These are phyloP conservation scores for Wallacemonas sp. DNA, from an alignment of 208 protist species.

Conservation along the genomic window DNA sequence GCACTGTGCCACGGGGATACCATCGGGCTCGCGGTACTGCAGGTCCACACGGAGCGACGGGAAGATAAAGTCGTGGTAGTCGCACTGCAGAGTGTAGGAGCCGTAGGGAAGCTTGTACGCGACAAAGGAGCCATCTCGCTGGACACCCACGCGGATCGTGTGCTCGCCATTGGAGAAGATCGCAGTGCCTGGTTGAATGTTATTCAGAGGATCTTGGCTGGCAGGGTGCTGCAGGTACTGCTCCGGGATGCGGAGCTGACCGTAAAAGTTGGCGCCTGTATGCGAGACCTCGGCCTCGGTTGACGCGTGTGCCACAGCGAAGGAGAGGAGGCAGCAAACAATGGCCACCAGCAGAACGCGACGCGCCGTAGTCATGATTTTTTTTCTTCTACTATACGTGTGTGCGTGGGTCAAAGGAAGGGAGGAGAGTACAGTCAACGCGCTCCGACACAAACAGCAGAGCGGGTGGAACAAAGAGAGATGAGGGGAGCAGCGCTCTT, in stretches of 20 bases:
- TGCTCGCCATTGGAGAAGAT: slow-evolving; percentile 51
- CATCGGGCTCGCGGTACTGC: slow-evolving; percentile 49
- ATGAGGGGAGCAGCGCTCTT: too few relatives aligned
- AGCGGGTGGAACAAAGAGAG: too few relatives aligned
- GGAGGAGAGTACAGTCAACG: too few relatives aligned
- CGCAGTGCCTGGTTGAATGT: slow-evolving; percentile 68
- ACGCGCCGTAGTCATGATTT: slow-evolving; percentile 3
- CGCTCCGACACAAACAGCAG: too few relatives aligned
- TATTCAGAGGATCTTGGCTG: slow-evolving; percentile 43
- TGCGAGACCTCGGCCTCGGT: too few relatives aligned
- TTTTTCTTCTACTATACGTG: slow-evolving; percentile 4
- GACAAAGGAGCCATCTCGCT: slow-evolving; percentile 73
- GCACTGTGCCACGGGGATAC: slow-evolving; percentile 49
- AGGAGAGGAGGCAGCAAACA: background rate
- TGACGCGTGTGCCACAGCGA: background rate
- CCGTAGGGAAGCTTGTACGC: slow-evolving; percentile 72
- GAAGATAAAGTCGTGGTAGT: slow-evolving; percentile 82
- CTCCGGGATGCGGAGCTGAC: slow-evolving; percentile 51
- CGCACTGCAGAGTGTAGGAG: slow-evolving; percentile 76
- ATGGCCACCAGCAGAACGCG: background rate
- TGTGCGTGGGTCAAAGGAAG: too few relatives aligned
- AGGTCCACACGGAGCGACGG: slow-evolving; percentile 75
- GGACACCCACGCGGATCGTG: slow-evolving; percentile 51
- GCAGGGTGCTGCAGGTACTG: slow-evolving; percentile 49
- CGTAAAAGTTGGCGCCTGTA: slow-evolving; percentile 33